A percentile compares a stretch with the other conserved stretches of the same genome.
Conservation (phyloP, 1,284 basidiomycete genomes). For the Apiotrichum porosum region DNA sequence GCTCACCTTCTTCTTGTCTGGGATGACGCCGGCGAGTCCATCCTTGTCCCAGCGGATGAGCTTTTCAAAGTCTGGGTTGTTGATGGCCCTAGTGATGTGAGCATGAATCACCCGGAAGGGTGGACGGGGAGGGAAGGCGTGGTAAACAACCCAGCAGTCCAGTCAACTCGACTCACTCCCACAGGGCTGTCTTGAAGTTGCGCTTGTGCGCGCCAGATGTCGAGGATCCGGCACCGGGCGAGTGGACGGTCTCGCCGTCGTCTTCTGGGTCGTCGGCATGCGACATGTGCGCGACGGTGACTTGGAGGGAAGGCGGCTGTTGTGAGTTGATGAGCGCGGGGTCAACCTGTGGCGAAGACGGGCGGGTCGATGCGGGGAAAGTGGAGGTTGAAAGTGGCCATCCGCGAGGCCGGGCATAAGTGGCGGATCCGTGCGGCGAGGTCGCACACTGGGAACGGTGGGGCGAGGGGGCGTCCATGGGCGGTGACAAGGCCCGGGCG, state of each 20-base stretch:
- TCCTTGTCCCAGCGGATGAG: constrained; percentile 8
- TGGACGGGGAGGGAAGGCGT: no score
- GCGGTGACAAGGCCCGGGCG: no score
- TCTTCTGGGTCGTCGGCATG: no score
- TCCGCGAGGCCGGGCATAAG: no score
- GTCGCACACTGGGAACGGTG: no score
- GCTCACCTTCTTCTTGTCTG: constrained; percentile 9
- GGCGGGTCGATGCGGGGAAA: background rate
- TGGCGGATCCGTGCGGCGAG: no score
- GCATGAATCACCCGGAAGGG: no score
- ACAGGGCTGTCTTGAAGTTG: constrained; percentile 13
- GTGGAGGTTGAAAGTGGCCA: background rate
- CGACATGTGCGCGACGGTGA: no score
- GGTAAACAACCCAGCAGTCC: no score
- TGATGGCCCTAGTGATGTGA: constrained; percentile 14
- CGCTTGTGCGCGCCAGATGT: background rate
- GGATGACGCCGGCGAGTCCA: constrained; percentile 8
- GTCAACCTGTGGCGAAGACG: background rate
- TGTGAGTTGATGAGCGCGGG: background rate
- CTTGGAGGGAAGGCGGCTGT: no score
- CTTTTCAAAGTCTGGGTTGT: constrained; percentile 1
- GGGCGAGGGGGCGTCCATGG: no score
- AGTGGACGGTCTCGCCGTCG: no score
- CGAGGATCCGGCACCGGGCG: background rate
- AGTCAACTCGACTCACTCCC: constrained; percentile 8